Percentiles rank a stretch among this genome's conserved stretches.
Conservation (phyloP, 257 asterid genomes). For the Leptodermis oblonga region DNA sequence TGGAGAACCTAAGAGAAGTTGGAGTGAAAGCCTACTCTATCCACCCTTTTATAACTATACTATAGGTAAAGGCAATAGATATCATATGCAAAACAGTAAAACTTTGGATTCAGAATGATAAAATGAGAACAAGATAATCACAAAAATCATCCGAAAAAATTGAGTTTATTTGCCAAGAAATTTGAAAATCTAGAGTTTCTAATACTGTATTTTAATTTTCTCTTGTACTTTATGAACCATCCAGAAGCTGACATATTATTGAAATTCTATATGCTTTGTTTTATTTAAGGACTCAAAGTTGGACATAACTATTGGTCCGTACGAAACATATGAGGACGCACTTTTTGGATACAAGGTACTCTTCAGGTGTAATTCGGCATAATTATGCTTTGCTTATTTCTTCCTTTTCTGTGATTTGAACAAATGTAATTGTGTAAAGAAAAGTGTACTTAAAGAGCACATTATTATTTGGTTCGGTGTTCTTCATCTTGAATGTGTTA, state of each 20-base stretch:
- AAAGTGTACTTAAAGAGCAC: neutral
- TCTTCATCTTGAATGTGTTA: neutral
- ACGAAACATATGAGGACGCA: constrained; percentile 93
- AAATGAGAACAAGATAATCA: neutral
- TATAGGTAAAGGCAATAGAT: neutral
- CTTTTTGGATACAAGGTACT: constrained; percentile 93
- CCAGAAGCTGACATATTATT: constrained; percentile 11
- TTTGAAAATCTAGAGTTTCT: neutral
- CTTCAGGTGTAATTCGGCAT: neutral
- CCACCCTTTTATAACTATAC: neutral
- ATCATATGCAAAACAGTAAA: neutral
- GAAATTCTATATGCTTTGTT: constrained; percentile 10
- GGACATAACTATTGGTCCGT: constrained; percentile 94
- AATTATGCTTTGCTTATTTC: constrained; percentile 2
- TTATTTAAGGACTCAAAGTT: constrained; percentile 76
- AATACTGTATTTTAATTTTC: neutral
- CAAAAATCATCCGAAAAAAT: neutral
- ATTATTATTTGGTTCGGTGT: neutral
- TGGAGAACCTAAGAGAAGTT: neutral
- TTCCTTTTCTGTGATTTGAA: neutral
- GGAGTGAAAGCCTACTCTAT: neutral
- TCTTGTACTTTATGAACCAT: neutral
- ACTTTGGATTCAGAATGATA: neutral
- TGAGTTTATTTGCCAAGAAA: neutral
- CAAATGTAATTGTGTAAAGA: neutral